These are phyloP conservation scores for Cicer judaicum DNA, from an alignment of 306 rosid species.

Conservation along the genomic window DNA sequence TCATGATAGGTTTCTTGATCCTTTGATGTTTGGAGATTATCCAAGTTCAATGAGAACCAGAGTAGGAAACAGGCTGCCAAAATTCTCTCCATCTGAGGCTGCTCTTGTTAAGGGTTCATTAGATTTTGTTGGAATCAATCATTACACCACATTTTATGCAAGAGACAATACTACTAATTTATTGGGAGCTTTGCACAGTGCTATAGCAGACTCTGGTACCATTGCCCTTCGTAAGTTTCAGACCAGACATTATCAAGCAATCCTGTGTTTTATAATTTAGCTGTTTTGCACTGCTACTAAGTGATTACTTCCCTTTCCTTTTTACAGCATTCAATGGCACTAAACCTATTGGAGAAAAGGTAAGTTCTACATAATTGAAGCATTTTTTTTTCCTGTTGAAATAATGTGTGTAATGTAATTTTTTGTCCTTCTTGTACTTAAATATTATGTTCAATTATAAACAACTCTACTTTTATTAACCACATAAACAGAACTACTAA, in stretches of 20 bases:
- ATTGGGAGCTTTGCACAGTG: slow-evolving; percentile 52
- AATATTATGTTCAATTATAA: slow-evolving; percentile 3
- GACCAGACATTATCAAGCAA: not conserved
- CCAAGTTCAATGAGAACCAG: slow-evolving; percentile 86
- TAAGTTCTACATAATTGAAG: slow-evolving; percentile 38
- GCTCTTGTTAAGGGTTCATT: slow-evolving; percentile 75
- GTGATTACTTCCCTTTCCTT: not conserved
- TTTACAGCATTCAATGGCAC: slow-evolving; percentile 78
- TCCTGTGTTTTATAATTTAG: slow-evolving; percentile 42
- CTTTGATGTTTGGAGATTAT: slow-evolving; percentile 85
- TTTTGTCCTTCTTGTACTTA: not conserved
- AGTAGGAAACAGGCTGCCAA: slow-evolving; percentile 74
- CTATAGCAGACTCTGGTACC: slow-evolving; percentile 72
- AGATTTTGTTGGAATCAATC: slow-evolving; percentile 95
- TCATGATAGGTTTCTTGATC: slow-evolving; percentile 80
- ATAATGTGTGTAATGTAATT: not conserved
- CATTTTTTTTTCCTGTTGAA: not conserved
- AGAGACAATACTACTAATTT: slow-evolving; percentile 41
- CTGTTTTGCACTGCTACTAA: slow-evolving; percentile 46
- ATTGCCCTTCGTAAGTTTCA: slow-evolving; percentile 74
- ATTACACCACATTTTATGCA: slow-evolving; percentile 86
- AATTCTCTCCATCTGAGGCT: slow-evolving; percentile 60
- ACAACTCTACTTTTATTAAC: not conserved
- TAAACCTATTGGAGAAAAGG: slow-evolving; percentile 73
- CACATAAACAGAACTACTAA: not conserved